Evolutionary conservation across 2,329 filamentous ascomycete species (phyloP), one percentile per base, ranked within the genome.

Genomic region (Alternaria atra): DNA sequence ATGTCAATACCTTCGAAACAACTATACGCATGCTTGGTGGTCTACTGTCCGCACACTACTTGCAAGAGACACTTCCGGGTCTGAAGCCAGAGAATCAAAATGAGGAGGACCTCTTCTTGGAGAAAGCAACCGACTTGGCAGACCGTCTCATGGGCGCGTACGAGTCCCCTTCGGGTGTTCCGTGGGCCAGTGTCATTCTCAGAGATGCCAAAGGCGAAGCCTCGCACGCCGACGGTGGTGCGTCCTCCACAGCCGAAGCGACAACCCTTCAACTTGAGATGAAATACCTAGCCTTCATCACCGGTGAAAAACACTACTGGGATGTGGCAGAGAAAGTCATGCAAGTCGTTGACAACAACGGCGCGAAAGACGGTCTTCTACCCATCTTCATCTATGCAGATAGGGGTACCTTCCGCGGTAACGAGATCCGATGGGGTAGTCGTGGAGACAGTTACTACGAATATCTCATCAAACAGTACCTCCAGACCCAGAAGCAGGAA

Each of bases 21-120:
- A 98, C 94, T 0, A 98, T 98, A 71, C 91, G 95, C 53, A 98
- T 98, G 94, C 84, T 99, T 51, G 95, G 95, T 15, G 95, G 95
- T 10, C 84, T 99, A 42, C 84, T 99, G 34, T 94, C 94, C 2
- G 95, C 95, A 9, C 93, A 99, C 77, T 98, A 98, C 79, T 85
- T 99, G n/a, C 94, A 93, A 23, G 95, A 88, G 25, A 86, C 87
- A 55, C 94, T 90, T 68, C 93, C 93, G 0, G 80, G 90, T n/a
- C 84, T 97, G 67, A 93, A 93, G 12, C 89, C 92, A 0, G 83
- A 86, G 20, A 91, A 91, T 25, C 84, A 86, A 2, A 84, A 90
- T 0, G 92, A 93, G 6, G 93, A 97, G 77, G 94, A 98, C 72
- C 81, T 99, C 30, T 99, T 97, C 76, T 86, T 99, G 25, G 95